Conservation (phyloP, 2,329 filamentous ascomycete genomes). For the Calonectria leucothoes region DNA sequence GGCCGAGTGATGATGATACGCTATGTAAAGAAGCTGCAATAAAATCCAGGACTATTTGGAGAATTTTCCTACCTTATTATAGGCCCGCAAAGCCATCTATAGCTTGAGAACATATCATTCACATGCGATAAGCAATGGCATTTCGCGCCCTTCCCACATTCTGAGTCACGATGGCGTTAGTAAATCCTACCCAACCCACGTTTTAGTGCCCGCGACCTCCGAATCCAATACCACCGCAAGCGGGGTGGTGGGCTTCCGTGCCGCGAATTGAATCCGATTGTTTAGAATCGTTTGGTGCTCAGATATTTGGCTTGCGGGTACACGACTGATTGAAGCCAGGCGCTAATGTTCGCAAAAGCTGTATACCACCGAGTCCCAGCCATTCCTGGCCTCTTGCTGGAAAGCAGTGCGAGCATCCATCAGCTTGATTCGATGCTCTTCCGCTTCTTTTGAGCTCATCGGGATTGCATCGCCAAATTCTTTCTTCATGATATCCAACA, state of each 20-base stretch:
- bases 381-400: background rate
- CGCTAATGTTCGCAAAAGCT: slow-evolving; percentile 32
- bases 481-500: slow-evolving; percentile 14
- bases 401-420: slow-evolving; percentile 21
- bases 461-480: background rate
- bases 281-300: background rate
- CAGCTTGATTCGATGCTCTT: slow-evolving; percentile 20
- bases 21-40: background rate
- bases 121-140: background rate
- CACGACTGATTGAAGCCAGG: background rate
- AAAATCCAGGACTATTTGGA: background rate
- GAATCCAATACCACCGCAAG: background rate
- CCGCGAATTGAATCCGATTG: background rate
- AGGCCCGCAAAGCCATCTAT: background rate
- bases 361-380: background rate
- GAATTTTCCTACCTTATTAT: background rate
- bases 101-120: background rate
- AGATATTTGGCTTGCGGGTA: background rate
- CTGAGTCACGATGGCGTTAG: background rate
- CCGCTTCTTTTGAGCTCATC: slow-evolving; percentile 24
- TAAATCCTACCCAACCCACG: background rate
- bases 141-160: background rate
- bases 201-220: background rate
- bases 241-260: background rate
- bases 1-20: no score